Percentiles rank a stretch among this genome's conserved stretches.
Evolutionary conservation across 2,329 filamentous ascomycete genomes (phyloP).

Genomic region (Alternaria sp.): DNA sequence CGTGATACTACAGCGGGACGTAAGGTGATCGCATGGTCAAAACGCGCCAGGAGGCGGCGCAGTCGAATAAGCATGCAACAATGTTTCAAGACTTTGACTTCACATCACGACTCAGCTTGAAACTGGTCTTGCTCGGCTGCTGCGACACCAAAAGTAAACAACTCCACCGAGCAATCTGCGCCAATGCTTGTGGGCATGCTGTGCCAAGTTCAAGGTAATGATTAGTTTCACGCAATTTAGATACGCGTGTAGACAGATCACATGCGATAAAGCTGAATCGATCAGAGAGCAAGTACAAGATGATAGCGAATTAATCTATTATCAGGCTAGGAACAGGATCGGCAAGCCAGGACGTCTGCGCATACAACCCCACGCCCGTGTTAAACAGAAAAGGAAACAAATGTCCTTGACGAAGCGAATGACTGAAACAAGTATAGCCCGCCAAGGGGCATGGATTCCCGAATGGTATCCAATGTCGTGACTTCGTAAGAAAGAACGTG

Average conservation of each 20-base stretch:
- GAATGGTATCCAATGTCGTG: constrained; percentile 44
- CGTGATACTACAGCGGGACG: not conserved
- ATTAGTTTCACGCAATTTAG: constrained; percentile 3
- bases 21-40: not conserved
- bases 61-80: not conserved
- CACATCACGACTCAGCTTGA: not conserved
- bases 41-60: not conserved
- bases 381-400: not conserved
- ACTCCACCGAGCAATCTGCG: not conserved
- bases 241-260: not conserved
- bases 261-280: not conserved
- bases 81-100: not conserved
- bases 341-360: constrained; percentile 11
- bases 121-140: not conserved
- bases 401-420: constrained; percentile 17
- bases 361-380: constrained; percentile 5
- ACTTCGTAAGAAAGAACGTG: constrained; percentile 39
- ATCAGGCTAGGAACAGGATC: constrained; percentile 1
- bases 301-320: constrained; percentile 6
- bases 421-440: constrained; percentile 24
- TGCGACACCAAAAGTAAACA: not conserved
- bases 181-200: not conserved
- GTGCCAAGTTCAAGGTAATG: not conserved
- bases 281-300: not conserved
- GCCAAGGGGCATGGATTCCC: constrained; percentile 27